Percentiles rank a stretch among this genome's conserved stretches.
phyloP scores from a whole-genome alignment of 129 eudicot species.

The Pittosporum tobira region DNA sequence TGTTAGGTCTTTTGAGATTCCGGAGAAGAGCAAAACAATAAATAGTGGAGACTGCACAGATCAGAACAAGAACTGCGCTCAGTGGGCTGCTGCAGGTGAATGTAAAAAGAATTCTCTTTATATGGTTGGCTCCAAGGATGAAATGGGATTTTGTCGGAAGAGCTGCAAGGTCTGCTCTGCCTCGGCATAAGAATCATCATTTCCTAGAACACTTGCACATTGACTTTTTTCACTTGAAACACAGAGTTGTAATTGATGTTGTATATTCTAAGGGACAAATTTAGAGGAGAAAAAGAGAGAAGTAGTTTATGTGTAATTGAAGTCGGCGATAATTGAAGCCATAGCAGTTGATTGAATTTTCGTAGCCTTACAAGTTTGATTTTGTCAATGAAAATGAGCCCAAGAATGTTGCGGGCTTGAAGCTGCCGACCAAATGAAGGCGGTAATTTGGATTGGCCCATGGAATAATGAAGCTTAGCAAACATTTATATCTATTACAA shows the following conservation, averaged over 20 bases:
- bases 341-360: not conserved
- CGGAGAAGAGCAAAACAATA: conserved; percentile 7
- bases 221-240: not conserved
- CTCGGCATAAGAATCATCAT: conserved; percentile 6
- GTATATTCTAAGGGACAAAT: not conserved
- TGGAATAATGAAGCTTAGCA: no score
- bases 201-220: not conserved
- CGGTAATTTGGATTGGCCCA: no score
- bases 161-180: conserved; percentile 59
- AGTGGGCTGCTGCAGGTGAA: conserved; percentile 64
- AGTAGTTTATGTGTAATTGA: not conserved
- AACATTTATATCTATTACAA: no score
- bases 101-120: conserved; percentile 58
- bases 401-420: no score
- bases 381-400: no score
- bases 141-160: conserved; percentile 46
- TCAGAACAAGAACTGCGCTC: conserved; percentile 27
- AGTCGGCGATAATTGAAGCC: not conserved
- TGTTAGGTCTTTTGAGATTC: conserved; percentile 49
- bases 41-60: conserved; percentile 42
- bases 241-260: not conserved
- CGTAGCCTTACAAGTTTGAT: no score
- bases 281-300: not conserved
- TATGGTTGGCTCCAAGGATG: conserved; percentile 44
- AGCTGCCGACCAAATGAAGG: no score